A percentile compares a stretch with the other conserved stretches of the same genome.
phyloP scores from a whole-genome alignment of 306 rosid species.

The Quercus wislizeni region DNA sequence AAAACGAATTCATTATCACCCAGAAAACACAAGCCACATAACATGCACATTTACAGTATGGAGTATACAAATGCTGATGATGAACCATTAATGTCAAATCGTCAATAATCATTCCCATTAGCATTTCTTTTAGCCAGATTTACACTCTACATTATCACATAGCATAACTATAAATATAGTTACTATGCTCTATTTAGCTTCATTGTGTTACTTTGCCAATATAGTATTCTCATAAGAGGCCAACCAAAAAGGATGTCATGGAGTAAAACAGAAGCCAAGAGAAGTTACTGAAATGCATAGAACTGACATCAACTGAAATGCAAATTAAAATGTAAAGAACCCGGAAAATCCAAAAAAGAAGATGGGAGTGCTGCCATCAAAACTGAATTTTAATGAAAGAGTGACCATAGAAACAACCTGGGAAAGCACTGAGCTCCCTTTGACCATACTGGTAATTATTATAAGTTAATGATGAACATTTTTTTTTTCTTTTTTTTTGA shows the following conservation, averaged over 20 bases:
- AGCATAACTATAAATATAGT: not conserved
- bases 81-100: not conserved
- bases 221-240: not conserved
- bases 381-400: not conserved
- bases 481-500: too few relatives aligned
- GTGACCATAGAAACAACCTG: not conserved
- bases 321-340: not conserved
- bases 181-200: not conserved
- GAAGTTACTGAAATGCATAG: not conserved
- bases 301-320: not conserved
- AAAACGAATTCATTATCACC: conserved; percentile 15
- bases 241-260: not conserved
- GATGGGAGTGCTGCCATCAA: not conserved
- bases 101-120: conserved; percentile 1
- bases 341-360: not conserved
- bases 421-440: too few relatives aligned
- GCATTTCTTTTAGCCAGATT: not conserved
- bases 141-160: not conserved
- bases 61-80: not conserved
- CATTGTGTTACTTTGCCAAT: not conserved
- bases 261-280: not conserved
- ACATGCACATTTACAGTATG: not conserved
- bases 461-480: too few relatives aligned
- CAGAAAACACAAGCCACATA: conserved; percentile 15
- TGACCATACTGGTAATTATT: too few relatives aligned